Percentiles rank a stretch among this genome's conserved stretches.
These are phyloP conservation scores for Nothophoma quercina DNA, from an alignment of 2,329 filamentous ascomycete genomes.

Conservation along the genomic window DNA sequence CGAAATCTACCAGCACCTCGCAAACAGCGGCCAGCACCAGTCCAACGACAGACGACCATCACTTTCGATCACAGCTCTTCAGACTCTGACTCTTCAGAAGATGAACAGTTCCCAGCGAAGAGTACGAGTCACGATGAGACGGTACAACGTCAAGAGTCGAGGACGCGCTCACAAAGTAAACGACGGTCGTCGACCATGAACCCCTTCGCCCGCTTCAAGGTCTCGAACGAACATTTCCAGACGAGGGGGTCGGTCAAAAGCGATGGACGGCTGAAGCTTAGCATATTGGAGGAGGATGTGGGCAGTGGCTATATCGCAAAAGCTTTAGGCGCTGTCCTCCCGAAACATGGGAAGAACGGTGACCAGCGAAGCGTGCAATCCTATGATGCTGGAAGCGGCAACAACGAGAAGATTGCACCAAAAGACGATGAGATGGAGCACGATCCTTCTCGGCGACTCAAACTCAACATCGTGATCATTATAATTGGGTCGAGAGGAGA, in stretches of 20 bases:
- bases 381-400: slow-evolving; percentile 16
- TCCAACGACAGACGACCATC: slow-evolving; percentile 34
- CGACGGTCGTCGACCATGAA: slow-evolving; percentile 20
- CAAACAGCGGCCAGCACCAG: slow-evolving; percentile 20
- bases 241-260: slow-evolving; percentile 71
- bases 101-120: slow-evolving; percentile 27
- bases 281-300: slow-evolving; percentile 70
- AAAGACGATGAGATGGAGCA: slow-evolving; percentile 47
- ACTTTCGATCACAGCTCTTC: slow-evolving; percentile 38
- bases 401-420: slow-evolving; percentile 35
- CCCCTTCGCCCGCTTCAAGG: slow-evolving; percentile 63
- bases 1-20: slow-evolving; percentile 24
- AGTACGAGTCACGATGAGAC: slow-evolving; percentile 26
- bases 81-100: slow-evolving; percentile 31
- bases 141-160: slow-evolving; percentile 13
- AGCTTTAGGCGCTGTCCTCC: slow-evolving; percentile 70
- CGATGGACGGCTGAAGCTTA: slow-evolving; percentile 76
- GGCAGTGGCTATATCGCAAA: slow-evolving; percentile 77
- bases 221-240: slow-evolving; percentile 70
- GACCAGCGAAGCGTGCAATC: slow-evolving; percentile 41
- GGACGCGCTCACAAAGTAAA: slow-evolving; percentile 2
- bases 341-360: slow-evolving; percentile 59
- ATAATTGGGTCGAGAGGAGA: slow-evolving; percentile 83
- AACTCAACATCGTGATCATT: slow-evolving; percentile 81
- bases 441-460: slow-evolving; percentile 51